These are phyloP conservation scores for Schizothecium vesticola DNA, from an alignment of 495 filamentous ascomycete genomes.

Conservation along the genomic window DNA sequence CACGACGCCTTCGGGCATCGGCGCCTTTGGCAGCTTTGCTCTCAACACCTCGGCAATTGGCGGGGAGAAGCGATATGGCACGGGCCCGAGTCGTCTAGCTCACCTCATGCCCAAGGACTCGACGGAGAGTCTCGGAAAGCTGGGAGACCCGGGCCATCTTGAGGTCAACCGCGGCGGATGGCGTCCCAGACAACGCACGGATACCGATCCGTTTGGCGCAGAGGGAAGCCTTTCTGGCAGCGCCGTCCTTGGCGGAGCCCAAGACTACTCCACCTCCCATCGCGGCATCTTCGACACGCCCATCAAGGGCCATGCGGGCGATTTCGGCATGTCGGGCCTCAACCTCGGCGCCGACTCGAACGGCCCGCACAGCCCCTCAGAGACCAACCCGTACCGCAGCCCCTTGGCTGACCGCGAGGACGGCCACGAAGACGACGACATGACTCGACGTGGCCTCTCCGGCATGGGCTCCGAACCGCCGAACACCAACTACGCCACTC, in stretches of 20 bases:
- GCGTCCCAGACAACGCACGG: constrained; percentile 57
- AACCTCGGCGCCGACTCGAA: constrained; percentile 52
- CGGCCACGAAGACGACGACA: constrained; percentile 61
- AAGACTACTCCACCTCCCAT: constrained; percentile 63
- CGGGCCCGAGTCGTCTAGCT: constrained; percentile 78
- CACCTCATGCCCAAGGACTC: constrained; percentile 75
- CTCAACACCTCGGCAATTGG: constrained; percentile 49
- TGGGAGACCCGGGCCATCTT: constrained; percentile 27
- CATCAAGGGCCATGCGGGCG: constrained; percentile 49
- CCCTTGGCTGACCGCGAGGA: constrained; percentile 60
- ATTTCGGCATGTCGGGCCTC: constrained; percentile 81
- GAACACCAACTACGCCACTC: constrained; percentile 36
- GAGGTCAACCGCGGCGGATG: constrained; percentile 36
- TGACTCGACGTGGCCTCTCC: constrained; percentile 38
- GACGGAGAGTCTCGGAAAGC: constrained; percentile 54
- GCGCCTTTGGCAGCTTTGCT: constrained; percentile 83
- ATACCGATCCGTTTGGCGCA: constrained; percentile 76
- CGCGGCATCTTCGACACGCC: constrained; percentile 51
- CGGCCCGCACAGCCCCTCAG: constrained; percentile 73
- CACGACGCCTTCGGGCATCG: constrained; percentile 57
- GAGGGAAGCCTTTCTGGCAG: constrained; percentile 63
- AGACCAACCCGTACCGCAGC: constrained; percentile 96
- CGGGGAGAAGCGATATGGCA: constrained; percentile 65
- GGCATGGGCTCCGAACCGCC: constrained; percentile 36
- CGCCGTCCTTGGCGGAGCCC: constrained; percentile 70